Percentiles rank a stretch among this genome's conserved stretches.
Conservation (phyloP, 805 yeast genomes). For the Saccharomycopsis sp. region DNA sequence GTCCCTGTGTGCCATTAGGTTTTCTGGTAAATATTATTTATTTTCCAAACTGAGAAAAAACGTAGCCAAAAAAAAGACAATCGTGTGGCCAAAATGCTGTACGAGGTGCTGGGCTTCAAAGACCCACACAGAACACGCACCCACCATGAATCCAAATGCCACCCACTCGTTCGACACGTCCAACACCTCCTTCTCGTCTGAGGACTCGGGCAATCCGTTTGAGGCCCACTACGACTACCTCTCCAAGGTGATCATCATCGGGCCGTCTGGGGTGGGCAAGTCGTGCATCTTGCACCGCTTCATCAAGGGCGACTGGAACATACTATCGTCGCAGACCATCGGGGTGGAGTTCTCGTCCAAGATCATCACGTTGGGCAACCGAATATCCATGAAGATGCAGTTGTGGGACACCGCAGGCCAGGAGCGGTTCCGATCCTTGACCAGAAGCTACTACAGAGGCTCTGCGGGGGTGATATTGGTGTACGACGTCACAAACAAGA, state of each 20-base stretch:
- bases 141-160: neutral
- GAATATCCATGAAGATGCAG: slow-evolving; percentile 28
- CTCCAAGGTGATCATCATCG: slow-evolving; percentile 36
- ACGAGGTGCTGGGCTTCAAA: no score
- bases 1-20: no score
- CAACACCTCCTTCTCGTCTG: neutral
- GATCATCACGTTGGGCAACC: slow-evolving; percentile 24
- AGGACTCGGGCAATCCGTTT: neutral
- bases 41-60: neutral
- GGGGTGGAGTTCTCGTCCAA: slow-evolving; percentile 36
- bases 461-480: slow-evolving; percentile 34
- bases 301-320: slow-evolving; percentile 27
- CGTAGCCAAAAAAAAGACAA: neutral
- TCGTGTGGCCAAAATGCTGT: no score
- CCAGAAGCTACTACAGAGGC: slow-evolving; percentile 34
- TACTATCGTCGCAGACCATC: slow-evolving; percentile 31
- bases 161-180: neutral
- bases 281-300: slow-evolving; percentile 36
- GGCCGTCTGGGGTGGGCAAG: slow-evolving; percentile 39
- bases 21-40: no score
- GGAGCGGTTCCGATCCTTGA: slow-evolving; percentile 33
- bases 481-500: slow-evolving; percentile 28
- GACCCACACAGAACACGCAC: neutral
- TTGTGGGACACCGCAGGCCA: slow-evolving; percentile 36
- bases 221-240: slow-evolving; percentile 31